Base-by-base conservation (phyloP, 495 filamentous ascomycete genomes). In the Parachaetomium inaequale region DNA sequence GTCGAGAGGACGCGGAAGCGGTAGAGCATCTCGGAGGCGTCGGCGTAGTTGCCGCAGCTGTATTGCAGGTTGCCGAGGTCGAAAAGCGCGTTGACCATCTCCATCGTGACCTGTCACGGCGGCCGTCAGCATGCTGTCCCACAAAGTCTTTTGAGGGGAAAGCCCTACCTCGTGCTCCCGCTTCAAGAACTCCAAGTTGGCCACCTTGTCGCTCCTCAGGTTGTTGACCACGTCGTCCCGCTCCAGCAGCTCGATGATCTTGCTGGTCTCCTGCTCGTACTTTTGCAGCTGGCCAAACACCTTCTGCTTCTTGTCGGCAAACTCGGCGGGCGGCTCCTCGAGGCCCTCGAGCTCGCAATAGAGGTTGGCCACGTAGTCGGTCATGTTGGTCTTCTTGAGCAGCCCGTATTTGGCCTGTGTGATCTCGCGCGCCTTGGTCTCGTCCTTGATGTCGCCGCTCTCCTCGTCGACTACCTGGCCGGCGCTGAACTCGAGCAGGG, bases 1-100 rank as follows among this genome's bases (percentile, higher is more conserved):
- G 93, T 97, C 55, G 92, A 96, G 63, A 98, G 87, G 53, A 98
- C 89, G 74, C 95, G 89, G 84, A 96, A 98, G 70, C 93, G 90
- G 77, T 96, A 96, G 34, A 98, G 85, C 43, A 94, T 77, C 68
- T 96, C 93, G 38, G 91, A 85, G 21, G 95, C 95, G 68, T 87
- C 87, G 47, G 73, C 84, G 74, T 98, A 98, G 76, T 89, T 92
- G 63, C 93, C 95, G 73, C 92, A 96, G 80, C 87, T 93, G 79
- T 96, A 98, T 76, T 96, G 92, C 75, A 96, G 95, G 66, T 91
- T 89, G 65, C 94, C 95, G 70, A 88, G 95, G 70, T 96, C 92
- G 77, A 90, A 96, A 34, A 98, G 87, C 64, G 86, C 88, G 76
- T 96, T 88, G 67, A 98, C 91, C 89, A 95, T 96, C 60, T 96